These are phyloP conservation scores for Tuber microsphaerosporum DNA, from an alignment of 495 filamentous ascomycete species.

Conservation along the genomic window DNA sequence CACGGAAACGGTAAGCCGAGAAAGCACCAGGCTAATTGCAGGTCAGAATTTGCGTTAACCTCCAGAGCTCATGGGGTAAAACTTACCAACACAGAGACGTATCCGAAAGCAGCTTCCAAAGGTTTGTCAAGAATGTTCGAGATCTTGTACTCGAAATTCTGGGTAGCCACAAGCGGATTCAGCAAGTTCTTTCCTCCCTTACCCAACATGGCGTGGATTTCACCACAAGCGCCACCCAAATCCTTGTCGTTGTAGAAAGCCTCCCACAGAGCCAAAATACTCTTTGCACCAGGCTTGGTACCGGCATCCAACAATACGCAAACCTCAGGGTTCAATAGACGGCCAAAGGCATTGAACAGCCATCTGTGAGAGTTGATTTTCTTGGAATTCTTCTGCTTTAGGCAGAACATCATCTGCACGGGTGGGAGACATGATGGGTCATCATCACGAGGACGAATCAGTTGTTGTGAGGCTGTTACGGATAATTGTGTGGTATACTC, in stretches of 20 bases:
- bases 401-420: constrained; percentile 45
- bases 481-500: constrained; percentile 45
- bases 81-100: constrained; percentile 45
- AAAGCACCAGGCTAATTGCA: constrained; percentile 43
- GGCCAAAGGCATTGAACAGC: constrained; percentile 45
- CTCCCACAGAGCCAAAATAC: constrained; percentile 44
- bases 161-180: constrained; percentile 44
- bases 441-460: constrained; percentile 73
- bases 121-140: constrained; percentile 46
- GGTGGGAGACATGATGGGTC: constrained; percentile 40
- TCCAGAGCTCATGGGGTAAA: neutral
- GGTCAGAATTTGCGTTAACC: constrained; percentile 17
- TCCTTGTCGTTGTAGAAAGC: constrained; percentile 45
- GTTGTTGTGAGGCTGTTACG: constrained; percentile 70
- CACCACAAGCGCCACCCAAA: constrained; percentile 45
- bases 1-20: constrained; percentile 45
- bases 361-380: constrained; percentile 47
- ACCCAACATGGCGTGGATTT: constrained; percentile 46
- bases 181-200: constrained; percentile 43
- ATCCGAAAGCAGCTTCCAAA: constrained; percentile 45
- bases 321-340: constrained; percentile 44
- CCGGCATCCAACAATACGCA: constrained; percentile 45
- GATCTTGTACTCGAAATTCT: constrained; percentile 48
- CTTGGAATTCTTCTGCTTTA: constrained; percentile 46
- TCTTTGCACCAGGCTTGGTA: constrained; percentile 43